phyloP scores from a whole-genome alignment of 2,329 filamentous ascomycete genomes.

The Apiospora saccharicola region DNA sequence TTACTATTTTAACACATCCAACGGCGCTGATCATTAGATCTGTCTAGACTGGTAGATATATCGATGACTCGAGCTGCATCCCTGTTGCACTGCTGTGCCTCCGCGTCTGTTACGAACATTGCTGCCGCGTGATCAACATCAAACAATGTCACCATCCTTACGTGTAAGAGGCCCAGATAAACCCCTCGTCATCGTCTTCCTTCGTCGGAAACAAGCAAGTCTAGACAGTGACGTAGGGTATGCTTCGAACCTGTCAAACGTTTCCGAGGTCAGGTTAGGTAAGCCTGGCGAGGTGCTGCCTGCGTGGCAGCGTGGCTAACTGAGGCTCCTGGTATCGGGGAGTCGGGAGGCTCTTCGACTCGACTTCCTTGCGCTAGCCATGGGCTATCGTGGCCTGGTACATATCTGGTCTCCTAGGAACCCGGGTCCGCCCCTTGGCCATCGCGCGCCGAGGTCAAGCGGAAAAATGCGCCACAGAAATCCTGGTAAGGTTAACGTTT shows the following conservation, averaged over 20 bases:
- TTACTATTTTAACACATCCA: neutral
- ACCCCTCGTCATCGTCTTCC: neutral
- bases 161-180: conserved; percentile 10
- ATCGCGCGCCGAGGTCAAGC: conserved; percentile 11
- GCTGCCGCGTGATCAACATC: conserved; percentile 19
- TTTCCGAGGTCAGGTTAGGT: conserved; percentile 5
- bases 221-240: neutral
- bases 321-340: neutral
- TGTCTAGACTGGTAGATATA: neutral
- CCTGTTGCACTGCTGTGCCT: neutral
- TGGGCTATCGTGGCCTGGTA: neutral
- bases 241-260: neutral
- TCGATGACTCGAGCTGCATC: neutral
- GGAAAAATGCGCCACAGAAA: conserved; percentile 3
- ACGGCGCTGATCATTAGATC: neutral
- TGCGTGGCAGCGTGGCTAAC: neutral
- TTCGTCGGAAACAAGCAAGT: neutral
- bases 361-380: neutral
- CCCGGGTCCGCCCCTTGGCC: neutral
- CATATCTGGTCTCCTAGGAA: neutral
- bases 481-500: neutral
- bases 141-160: conserved; percentile 14
- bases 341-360: neutral
- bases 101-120: conserved; percentile 3
- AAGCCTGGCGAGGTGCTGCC: neutral